Conservation (phyloP, 2,329 filamentous ascomycete species). For the Trichoderma citrinoviride region DNA sequence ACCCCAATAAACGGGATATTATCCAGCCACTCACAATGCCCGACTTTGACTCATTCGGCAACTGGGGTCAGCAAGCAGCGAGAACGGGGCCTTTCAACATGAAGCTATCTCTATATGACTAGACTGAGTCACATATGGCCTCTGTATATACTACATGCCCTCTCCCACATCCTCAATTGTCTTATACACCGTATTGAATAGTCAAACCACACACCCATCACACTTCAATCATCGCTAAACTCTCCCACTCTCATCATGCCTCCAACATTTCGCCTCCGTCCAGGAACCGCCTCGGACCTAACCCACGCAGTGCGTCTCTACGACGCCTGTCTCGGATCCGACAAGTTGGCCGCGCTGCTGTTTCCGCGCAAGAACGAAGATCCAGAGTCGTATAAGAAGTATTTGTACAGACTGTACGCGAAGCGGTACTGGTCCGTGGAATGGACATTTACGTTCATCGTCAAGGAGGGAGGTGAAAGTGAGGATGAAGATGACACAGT, state of each 20-base stretch:
- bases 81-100: not conserved
- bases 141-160: not conserved
- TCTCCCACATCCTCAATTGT: too few species aligned
- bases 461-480: conserved; percentile 22
- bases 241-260: not conserved
- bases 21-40: not conserved
- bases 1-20: not conserved
- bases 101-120: not conserved
- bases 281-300: conserved; percentile 34
- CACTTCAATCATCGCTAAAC: not conserved
- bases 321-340: conserved; percentile 31
- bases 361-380: conserved; percentile 31
- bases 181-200: too few species aligned
- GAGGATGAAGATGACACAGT: conserved; percentile 19
- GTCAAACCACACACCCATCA: too few species aligned
- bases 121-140: not conserved
- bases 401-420: conserved; percentile 32
- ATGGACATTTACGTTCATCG: conserved; percentile 31
- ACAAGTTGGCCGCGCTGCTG: conserved; percentile 34
- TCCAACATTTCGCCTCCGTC: conserved; percentile 29
- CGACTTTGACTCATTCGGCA: conserved; percentile 22
- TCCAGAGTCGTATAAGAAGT: conserved; percentile 25
- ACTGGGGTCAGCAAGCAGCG: not conserved
- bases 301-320: conserved; percentile 30
- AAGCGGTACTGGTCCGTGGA: conserved; percentile 36